phyloP scores from a whole-genome alignment of 371 early-diverging fungal species.

The Rhizopus delemar region DNA sequence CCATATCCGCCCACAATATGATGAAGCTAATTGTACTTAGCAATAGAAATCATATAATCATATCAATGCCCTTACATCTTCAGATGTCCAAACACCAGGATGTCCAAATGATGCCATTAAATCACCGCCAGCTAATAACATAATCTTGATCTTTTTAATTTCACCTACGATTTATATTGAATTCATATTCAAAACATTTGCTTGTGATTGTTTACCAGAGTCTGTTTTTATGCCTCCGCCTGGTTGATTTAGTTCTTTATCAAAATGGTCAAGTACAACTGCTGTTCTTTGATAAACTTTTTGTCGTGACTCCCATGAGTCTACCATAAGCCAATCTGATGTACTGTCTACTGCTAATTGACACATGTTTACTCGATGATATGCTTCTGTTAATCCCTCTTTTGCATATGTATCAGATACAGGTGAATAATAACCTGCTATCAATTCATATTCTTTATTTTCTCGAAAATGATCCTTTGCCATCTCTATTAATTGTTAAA shows the following conservation, averaged over 20 bases:
- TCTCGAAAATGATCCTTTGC: conserved; percentile 82
- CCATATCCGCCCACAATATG: conserved; percentile 92
- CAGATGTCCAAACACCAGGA: conserved; percentile 88
- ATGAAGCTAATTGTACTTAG: conserved; percentile 68
- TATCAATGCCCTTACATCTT: conserved; percentile 69
- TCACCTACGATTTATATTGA: conserved; percentile 22
- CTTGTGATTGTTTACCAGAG: conserved; percentile 13
- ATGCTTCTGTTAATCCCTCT: conserved; percentile 81
- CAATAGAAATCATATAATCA: background rate
- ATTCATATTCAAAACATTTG: background rate
- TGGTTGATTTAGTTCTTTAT: conserved; percentile 75
- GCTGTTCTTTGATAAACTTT: conserved; percentile 83
- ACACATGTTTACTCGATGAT: conserved; percentile 92
- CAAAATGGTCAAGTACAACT: conserved; percentile 92
- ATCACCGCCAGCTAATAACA: conserved; percentile 96
- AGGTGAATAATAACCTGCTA: conserved; percentile 96
- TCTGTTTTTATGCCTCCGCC: conserved; percentile 51
- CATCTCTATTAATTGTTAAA: conserved; percentile 71
- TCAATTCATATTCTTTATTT: conserved; percentile 73
- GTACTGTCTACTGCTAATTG: conserved; percentile 80
- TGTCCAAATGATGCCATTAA: conserved; percentile 93
- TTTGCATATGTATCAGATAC: conserved; percentile 92
- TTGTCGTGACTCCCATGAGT: conserved; percentile 91
- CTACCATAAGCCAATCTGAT: conserved; percentile 92
- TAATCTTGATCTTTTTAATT: conserved; percentile 68